A percentile compares a stretch with the other conserved stretches of the same genome.
Evolutionary conservation across 2,329 filamentous ascomycete genomes (phyloP).

Genomic region (Botrytis cinerea): DNA sequence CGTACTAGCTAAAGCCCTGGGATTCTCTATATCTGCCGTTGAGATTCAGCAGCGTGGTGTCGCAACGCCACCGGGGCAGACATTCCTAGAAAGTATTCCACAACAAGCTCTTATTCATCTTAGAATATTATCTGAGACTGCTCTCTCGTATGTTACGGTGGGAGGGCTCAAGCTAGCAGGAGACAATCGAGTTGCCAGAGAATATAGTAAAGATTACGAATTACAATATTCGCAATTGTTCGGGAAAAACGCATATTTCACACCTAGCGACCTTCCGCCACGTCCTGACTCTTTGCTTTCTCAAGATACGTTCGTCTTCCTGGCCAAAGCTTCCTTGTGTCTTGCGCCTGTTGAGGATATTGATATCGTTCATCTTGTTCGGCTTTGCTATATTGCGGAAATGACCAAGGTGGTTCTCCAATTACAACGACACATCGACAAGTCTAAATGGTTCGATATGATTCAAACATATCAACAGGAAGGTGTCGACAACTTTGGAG

Average conservation of each 20-base stretch:
- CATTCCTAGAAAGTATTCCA: constrained; percentile 79
- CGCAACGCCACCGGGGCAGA: constrained; percentile 70
- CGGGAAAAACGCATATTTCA: constrained; percentile 29
- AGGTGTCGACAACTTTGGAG: constrained; percentile 30
- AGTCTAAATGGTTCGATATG: constrained; percentile 50
- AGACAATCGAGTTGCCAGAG: constrained; percentile 62
- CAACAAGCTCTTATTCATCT: constrained; percentile 84
- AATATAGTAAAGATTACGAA: constrained; percentile 68
- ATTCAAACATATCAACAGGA: constrained; percentile 23
- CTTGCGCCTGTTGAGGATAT: constrained; percentile 66
- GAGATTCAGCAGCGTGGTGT: constrained; percentile 92
- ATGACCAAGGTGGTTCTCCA: constrained; percentile 76
- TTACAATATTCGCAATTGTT: constrained; percentile 78
- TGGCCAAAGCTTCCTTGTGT: constrained; percentile 76
- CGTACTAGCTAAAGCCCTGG: constrained; percentile 66
- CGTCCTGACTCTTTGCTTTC: constrained; percentile 58
- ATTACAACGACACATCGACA: constrained; percentile 57
- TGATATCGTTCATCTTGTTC: constrained; percentile 77
- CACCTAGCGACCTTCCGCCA: not conserved
- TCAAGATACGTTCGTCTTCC: constrained; percentile 75
- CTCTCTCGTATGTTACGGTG: constrained; percentile 78
- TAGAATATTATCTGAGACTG: constrained; percentile 84
- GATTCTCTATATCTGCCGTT: constrained; percentile 81
- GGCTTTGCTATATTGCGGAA: constrained; percentile 87
- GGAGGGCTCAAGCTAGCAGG: constrained; percentile 65